phyloP scores from a whole-genome alignment of 2,329 filamentous ascomycete genomes.

The Fusarium haematococcum region DNA sequence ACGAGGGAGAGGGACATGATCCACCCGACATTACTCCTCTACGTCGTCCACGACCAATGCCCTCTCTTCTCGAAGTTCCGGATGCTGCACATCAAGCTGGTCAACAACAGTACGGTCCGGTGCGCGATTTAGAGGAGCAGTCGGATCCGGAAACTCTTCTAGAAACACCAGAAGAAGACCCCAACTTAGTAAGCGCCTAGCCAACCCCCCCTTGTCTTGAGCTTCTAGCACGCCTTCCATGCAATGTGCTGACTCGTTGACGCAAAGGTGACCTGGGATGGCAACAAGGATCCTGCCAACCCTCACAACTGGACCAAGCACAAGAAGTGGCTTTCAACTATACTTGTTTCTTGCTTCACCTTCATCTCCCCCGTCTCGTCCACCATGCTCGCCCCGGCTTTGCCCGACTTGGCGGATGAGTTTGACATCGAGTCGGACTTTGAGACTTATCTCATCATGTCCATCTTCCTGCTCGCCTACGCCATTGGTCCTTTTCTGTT shows the following conservation, averaged over 20 bases:
- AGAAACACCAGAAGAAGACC: slow-evolving; percentile 29
- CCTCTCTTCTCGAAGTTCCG: slow-evolving; percentile 19
- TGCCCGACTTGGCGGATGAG: slow-evolving; percentile 57
- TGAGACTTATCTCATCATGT: slow-evolving; percentile 64
- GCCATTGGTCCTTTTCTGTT: slow-evolving; percentile 64
- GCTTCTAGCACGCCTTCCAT: not conserved
- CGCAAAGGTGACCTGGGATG: slow-evolving; percentile 56
- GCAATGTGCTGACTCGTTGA: not conserved
- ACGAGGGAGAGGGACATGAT: not conserved
- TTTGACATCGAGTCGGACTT: slow-evolving; percentile 57
- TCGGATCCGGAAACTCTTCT: slow-evolving; percentile 16
- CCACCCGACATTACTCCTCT: not conserved
- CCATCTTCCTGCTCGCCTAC: slow-evolving; percentile 70
- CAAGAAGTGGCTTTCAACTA: slow-evolving; percentile 51
- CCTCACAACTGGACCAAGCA: slow-evolving; percentile 60
- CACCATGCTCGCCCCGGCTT: slow-evolving; percentile 62
- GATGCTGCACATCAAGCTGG: slow-evolving; percentile 1
- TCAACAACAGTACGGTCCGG: not conserved
- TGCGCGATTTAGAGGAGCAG: slow-evolving; percentile 16
- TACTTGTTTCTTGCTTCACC: slow-evolving; percentile 56
- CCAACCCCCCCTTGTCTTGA: not conserved
- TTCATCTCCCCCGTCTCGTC: slow-evolving; percentile 69
- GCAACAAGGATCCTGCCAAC: slow-evolving; percentile 55
- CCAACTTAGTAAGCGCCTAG: slow-evolving; percentile 33
- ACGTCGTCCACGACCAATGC: slow-evolving; percentile 7